These are phyloP conservation scores for Chlorella variabilis DNA, from an alignment of 163 green algal genomes.

Conservation along the genomic window DNA sequence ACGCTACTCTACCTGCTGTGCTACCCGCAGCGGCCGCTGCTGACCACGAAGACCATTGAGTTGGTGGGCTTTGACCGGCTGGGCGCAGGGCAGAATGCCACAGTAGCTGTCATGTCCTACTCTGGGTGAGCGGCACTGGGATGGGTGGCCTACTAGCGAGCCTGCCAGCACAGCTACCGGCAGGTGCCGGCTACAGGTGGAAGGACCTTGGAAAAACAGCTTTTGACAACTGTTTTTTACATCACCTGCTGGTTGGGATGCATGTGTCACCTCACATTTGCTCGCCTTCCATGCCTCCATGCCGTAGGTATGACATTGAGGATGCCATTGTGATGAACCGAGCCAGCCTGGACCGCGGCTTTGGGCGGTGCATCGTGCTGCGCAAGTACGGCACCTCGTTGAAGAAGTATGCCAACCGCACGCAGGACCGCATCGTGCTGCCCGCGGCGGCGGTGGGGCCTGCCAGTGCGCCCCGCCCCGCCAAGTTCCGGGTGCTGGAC, in stretches of 20 bases:
- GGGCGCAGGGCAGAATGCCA: conserved; percentile 98
- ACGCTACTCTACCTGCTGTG: conserved; percentile 97
- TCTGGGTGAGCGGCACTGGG: conserved; percentile 54
- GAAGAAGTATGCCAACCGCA: conserved; percentile 95
- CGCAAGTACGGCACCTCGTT: conserved; percentile 78
- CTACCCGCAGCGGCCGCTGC: conserved; percentile 96
- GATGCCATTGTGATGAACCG: conserved; percentile 99
- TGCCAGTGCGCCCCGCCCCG: background rate
- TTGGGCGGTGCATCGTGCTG: conserved; percentile 97
- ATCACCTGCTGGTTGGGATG: too few relatives aligned
- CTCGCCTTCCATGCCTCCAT: background rate
- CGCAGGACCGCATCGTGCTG: conserved; percentile 86
- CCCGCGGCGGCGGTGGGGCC: conserved; percentile 40
- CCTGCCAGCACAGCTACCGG: too few relatives aligned
- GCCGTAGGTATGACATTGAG: conserved; percentile 97
- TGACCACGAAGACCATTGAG: conserved; percentile 98
- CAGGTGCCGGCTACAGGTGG: too few relatives aligned
- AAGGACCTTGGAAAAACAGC: too few relatives aligned
- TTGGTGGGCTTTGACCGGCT: conserved; percentile 96
- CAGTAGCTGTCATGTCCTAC: conserved; percentile 97
- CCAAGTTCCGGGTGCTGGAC: conserved; percentile 79
- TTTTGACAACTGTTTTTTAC: too few relatives aligned
- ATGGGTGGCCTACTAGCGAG: too few relatives aligned
- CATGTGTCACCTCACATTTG: background rate
- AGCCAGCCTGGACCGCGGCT: conserved; percentile 93